These are phyloP conservation scores for Cinchona pubescens DNA, from an alignment of 257 asterid genomes.

Conservation along the genomic window DNA sequence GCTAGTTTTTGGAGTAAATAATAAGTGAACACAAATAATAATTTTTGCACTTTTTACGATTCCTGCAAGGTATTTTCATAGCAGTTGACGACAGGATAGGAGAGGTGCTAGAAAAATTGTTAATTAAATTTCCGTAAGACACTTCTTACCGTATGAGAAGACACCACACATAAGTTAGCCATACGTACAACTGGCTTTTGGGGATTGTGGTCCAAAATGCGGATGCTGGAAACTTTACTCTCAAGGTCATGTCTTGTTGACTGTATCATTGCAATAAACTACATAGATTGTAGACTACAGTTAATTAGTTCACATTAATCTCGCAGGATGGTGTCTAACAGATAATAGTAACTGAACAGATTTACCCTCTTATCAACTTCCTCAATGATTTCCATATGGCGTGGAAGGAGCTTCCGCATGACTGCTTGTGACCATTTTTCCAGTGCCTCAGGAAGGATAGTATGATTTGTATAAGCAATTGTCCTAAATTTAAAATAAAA, in stretches of 20 bases:
- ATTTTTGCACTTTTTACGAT: not conserved
- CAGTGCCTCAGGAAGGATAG: conserved; percentile 98
- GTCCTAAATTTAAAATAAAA: conserved; percentile 80
- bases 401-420: conserved; percentile 99
- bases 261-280: conserved; percentile 66
- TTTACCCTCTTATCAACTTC: conserved; percentile 94
- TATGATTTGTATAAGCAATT: conserved; percentile 93
- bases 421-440: conserved; percentile 98
- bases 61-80: not conserved
- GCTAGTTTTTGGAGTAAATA: not conserved
- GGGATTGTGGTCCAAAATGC: conserved; percentile 78
- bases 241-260: conserved; percentile 79
- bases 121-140: conserved; percentile 13
- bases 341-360: conserved; percentile 4
- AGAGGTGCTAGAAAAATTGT: no score
- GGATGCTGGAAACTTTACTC: conserved; percentile 58
- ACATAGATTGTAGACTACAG: conserved; percentile 30
- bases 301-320: conserved; percentile 11
- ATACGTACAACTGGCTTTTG: conserved; percentile 91
- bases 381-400: conserved; percentile 94
- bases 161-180: conserved; percentile 98
- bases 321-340: not conserved
- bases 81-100: not conserved
- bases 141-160: conserved; percentile 83
- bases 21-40: not conserved